Base-by-base conservation (phyloP, 495 filamentous ascomycete species). In the Lasiosphaeria hispida region DNA sequence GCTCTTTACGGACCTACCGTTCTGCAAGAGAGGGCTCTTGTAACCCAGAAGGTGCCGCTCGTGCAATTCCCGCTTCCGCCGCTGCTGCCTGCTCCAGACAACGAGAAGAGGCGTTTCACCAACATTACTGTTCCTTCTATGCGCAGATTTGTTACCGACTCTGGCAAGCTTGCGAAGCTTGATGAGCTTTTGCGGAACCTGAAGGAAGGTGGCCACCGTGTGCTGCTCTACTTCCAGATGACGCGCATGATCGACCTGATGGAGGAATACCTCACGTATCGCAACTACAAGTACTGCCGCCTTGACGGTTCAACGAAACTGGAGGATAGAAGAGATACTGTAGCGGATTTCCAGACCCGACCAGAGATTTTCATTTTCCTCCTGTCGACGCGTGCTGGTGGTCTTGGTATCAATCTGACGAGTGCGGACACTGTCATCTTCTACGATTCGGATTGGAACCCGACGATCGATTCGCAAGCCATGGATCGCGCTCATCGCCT, bases 201-300 rank as follows among this genome's bases (percentile, higher is more conserved):
- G 55, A 99, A 97, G 78, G 86, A 92, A 52, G 89, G 86, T 43
- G 89, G 89, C 43, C 94, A 99, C 65, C 92, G 94, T 65, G 94
- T 99, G 14, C 83, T 99, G 7, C 79, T 99, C n/a, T 99, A 99
- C 79, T 99, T 99, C 87, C 94, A 99, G 76, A 99, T 99, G 94
- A 99, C 94, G n/a, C 87, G 89, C 63, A 99, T 99, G 94, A 97
- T 99, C 68, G 94, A 99, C 67, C 77, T 99, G 37, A 97, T 97
- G 88, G 94, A 99, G 66, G 94, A 99, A 72, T 99, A 97, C 67
- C 81, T 99, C 40, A 97, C 94, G 3, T 97, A 96, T 76, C 87
- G 94, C 63, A 96, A 97, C 74, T 97, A 95, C 85, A 96, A 96
- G 70, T 98, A 97, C 76, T 92, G 93, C 58, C 88, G 94, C 15